Conservation (phyloP, 2,329 filamentous ascomycete species). For the Alternaria ventricosa region DNA sequence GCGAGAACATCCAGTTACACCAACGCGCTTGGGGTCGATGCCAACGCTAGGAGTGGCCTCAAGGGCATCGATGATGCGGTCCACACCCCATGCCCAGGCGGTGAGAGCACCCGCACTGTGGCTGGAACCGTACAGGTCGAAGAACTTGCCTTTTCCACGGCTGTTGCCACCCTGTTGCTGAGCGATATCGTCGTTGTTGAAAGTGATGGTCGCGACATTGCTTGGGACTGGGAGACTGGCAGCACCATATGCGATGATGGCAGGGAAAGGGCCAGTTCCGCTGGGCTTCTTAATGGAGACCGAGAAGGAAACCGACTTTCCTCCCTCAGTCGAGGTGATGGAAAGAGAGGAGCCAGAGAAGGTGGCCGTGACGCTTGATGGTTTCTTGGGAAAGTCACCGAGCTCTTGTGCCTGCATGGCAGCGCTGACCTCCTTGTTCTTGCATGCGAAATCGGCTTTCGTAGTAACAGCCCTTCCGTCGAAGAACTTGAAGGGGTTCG, state of each 20-base stretch:
- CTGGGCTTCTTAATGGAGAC: constrained; percentile 48
- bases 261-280: constrained; percentile 59
- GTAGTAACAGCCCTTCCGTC: constrained; percentile 45
- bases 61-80: constrained; percentile 65
- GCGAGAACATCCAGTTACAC: constrained; percentile 68
- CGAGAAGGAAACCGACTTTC: constrained; percentile 47
- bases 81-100: constrained; percentile 69
- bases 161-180: constrained; percentile 54
- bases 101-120: constrained; percentile 65
- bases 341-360: constrained; percentile 41
- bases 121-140: constrained; percentile 62
- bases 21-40: constrained; percentile 55
- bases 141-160: constrained; percentile 66
- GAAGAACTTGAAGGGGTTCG: constrained; percentile 49
- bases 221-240: constrained; percentile 62
- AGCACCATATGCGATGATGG: constrained; percentile 64
- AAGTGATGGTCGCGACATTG: constrained; percentile 64
- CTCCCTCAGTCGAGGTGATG: constrained; percentile 43
- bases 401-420: constrained; percentile 48
- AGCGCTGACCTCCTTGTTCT: constrained; percentile 46
- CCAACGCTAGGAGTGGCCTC: constrained; percentile 55
- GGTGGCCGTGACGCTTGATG: constrained; percentile 41
- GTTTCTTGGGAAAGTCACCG: constrained; percentile 47
- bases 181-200: constrained; percentile 65
- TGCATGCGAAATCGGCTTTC: constrained; percentile 45